Base-by-base conservation (phyloP, 2,329 filamentous ascomycete species). In the Trichoderma sp. region DNA sequence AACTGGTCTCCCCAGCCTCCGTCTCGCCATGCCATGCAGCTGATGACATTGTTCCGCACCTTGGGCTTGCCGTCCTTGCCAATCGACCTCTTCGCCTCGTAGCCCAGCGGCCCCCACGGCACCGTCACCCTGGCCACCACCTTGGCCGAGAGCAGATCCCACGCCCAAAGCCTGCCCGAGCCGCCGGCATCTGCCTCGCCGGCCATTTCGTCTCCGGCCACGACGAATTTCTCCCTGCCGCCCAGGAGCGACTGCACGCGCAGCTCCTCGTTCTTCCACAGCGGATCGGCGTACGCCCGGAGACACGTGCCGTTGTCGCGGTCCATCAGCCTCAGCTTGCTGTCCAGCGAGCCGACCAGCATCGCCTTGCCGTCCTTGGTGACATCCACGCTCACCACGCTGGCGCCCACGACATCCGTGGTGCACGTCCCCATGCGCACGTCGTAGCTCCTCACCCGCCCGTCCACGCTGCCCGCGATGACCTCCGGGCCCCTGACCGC, bases 91-190 rank as follows among this genome's bases (percentile, higher is more conserved):
- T 79, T 81, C 0, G 77, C 77, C 45, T 83, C 82, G 48, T 79
- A 78, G 3, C 81, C 83, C n/a, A 75, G 74, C 4, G 84, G 84
- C 1, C 86, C 85, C 86, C 86, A 87, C 0, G 86, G 85, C 4
- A 87, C 81, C 39, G 76, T 79, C 6, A 97, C 79, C 71, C 82
- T 87, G 35, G 90, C 87, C 68, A 87, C 82, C 60, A 91, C 76
- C 65, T 89, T 86, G 1, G 92, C 94, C 6, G 86, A 90, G 65
- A 97, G 77, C 22, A 97, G 81, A 80, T 97, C 93, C 94, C 94
- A 98, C 1, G 88, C 92, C 81, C 90, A 89, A 8, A 93, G 79
- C 73, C 84, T 83, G 2, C 91, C 91, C 69, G 90, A 83, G 3
- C 80, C 80, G 58, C 70, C 68, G 2, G 65, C 48, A 22, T 66